Conservation (phyloP, 2,329 filamentous ascomycete species). For the Mollisiaceae sp. region DNA sequence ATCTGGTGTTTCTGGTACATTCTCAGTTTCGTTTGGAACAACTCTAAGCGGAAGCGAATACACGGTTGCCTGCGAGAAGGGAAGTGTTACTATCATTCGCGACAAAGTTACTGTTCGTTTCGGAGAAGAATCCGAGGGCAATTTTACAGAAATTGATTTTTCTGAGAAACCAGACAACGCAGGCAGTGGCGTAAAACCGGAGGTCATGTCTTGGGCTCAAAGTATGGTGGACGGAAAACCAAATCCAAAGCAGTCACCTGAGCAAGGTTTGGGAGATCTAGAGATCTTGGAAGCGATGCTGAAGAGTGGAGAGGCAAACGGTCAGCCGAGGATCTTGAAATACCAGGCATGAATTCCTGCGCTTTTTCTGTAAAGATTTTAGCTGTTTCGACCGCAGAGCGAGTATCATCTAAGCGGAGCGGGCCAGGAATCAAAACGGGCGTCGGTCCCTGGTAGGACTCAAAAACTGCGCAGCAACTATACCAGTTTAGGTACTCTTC, state of each 20-base stretch:
- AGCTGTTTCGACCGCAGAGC: too few relatives aligned
- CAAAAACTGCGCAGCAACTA: too few relatives aligned
- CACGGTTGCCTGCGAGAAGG: conserved; percentile 42
- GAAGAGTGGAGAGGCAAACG: conserved; percentile 23
- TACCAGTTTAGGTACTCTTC: too few relatives aligned
- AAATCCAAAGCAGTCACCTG: conserved; percentile 28
- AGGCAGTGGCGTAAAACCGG: conserved; percentile 40
- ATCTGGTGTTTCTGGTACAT: conserved; percentile 41
- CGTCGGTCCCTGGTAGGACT: too few relatives aligned
- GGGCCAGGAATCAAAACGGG: too few relatives aligned
- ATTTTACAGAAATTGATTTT: conserved; percentile 38
- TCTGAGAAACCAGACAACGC: conserved; percentile 24
- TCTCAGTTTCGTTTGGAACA: conserved; percentile 41
- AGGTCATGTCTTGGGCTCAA: conserved; percentile 41
- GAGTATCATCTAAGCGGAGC: too few relatives aligned
- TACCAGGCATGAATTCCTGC: conserved; percentile 9
- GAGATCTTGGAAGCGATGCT: conserved; percentile 26
- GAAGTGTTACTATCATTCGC: conserved; percentile 36
- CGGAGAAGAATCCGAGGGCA: conserved; percentile 36
- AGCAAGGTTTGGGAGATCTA: conserved; percentile 23
- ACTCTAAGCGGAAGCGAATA: conserved; percentile 40
- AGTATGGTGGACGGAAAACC: conserved; percentile 35
- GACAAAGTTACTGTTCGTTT: conserved; percentile 38
- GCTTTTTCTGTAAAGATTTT: background rate
- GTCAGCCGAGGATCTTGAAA: conserved; percentile 16